Base-by-base conservation (phyloP, 176 grass and related monocot species). In the Musa acuminata region DNA sequence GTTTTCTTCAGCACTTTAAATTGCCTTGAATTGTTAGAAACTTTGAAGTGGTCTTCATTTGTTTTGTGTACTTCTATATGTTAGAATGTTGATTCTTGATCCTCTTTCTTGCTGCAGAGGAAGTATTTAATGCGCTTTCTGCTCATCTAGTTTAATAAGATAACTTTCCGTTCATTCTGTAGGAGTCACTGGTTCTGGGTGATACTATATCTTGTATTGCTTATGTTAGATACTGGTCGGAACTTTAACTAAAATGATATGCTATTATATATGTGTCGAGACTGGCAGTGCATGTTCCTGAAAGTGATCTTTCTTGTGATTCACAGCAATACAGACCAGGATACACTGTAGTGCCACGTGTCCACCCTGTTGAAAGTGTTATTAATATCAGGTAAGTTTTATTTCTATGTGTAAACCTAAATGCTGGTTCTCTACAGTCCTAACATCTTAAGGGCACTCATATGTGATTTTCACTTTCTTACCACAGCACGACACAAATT, bases 251-350 rank as follows among this genome's bases (percentile, higher is more conserved):
- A 48, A 43, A 29, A 68, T 13, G 4, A 68, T 68, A 68, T 49
- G 12, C 11, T 43, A 68, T 17, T 43, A 23, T 48, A 8, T n/a
- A 29, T 12, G 11, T 43, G 3, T 49, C 25, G 16, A 68, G 65
- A 17, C 25, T 68, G 19, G 27, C 26, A 68, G 25, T 68, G 26
- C 12, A 49, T 43, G 25, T 8, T 14, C 49, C 25, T 49, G 12
- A 17, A 8, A 68, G 3, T 43, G 14, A 17, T 43, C 27, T 43
- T 43, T 43, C 26, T 68, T 16, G n/a, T 85, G 27, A 77, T 78
- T 69, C 66, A 71, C 79, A 96, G 93, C 78, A 79, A 11, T 96
- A 92, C 86, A 96, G 81, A 65, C 89, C 89, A 86, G 89, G 84
- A 65, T 96, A 96, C 74, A 88, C 85, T 70, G 84, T 85, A 72